Conservation (phyloP, 2,329 filamentous ascomycete genomes). For the Penicillium sp. region DNA sequence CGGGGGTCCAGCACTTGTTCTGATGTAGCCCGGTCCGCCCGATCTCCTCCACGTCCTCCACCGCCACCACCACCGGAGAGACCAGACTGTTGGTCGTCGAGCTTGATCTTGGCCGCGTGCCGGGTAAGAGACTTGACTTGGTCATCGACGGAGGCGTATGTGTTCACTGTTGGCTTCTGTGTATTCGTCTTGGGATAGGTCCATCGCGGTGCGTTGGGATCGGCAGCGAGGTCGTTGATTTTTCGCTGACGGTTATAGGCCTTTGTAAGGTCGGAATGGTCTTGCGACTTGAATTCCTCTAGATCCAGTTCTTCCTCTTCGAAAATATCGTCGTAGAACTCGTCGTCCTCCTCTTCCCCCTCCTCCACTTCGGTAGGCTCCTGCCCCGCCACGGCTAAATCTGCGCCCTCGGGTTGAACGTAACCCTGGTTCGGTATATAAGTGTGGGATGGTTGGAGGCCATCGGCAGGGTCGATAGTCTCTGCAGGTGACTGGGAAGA, state of each 20-base stretch:
- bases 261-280: slow-evolving; percentile 73
- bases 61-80: slow-evolving; percentile 55
- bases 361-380: slow-evolving; percentile 39
- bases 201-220: slow-evolving; percentile 54
- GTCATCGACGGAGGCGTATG: slow-evolving; percentile 77
- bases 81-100: slow-evolving; percentile 65
- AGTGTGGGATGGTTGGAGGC: slow-evolving; percentile 49
- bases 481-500: slow-evolving; percentile 23
- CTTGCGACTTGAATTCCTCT: slow-evolving; percentile 59
- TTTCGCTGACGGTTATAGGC: slow-evolving; percentile 83
- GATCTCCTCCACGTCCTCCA: slow-evolving; percentile 60
- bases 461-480: slow-evolving; percentile 44
- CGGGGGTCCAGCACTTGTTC: slow-evolving; percentile 93
- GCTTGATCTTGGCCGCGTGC: slow-evolving; percentile 81
- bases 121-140: slow-evolving; percentile 82
- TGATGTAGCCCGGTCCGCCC: slow-evolving; percentile 87
- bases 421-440: slow-evolving; percentile 55
- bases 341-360: slow-evolving; percentile 58
- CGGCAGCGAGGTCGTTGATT: slow-evolving; percentile 57
- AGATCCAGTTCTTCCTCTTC: slow-evolving; percentile 55
- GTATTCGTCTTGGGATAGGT: slow-evolving; percentile 72
- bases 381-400: slow-evolving; percentile 37
- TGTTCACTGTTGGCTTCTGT: slow-evolving; percentile 79
- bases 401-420: slow-evolving; percentile 39
- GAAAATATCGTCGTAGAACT: slow-evolving; percentile 63